Conservation (phyloP, 371 early-diverging fungal genomes). For the Rhizomucor miehei region DNA sequence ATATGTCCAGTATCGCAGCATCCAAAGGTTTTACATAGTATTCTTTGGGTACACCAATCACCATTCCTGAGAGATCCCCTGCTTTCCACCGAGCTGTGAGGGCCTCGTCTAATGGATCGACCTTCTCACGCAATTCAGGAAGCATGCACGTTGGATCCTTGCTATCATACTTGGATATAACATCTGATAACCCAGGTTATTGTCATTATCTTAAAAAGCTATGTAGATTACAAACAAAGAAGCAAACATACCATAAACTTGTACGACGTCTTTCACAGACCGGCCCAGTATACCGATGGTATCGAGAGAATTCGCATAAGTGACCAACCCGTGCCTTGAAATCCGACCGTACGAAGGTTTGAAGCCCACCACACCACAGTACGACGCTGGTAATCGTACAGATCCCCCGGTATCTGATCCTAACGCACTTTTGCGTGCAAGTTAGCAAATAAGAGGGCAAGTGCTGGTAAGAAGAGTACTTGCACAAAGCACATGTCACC, state of each 20-base stretch:
- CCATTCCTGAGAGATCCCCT: conserved; percentile 49
- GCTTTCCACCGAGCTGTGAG: conserved; percentile 16
- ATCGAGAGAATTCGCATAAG: conserved; percentile 89
- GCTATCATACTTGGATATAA: conserved; percentile 53
- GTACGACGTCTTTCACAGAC: conserved; percentile 51
- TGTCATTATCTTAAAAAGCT: neutral
- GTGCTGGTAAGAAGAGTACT: conserved; percentile 24
- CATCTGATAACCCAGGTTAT: conserved; percentile 32
- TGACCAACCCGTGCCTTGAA: conserved; percentile 84
- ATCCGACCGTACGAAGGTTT: conserved; percentile 90
- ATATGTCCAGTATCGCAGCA: conserved; percentile 44
- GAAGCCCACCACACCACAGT: conserved; percentile 91
- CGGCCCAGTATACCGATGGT: conserved; percentile 80
- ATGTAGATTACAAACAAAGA: neutral
- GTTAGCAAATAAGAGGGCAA: too few species aligned
- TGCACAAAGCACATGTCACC: conserved; percentile 72
- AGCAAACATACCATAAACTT: conserved; percentile 47
- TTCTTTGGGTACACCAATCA: conserved; percentile 78
- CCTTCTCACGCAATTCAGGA: conserved; percentile 15
- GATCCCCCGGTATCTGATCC: conserved; percentile 97
- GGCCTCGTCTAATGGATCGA: conserved; percentile 25
- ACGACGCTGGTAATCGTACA: conserved; percentile 89
- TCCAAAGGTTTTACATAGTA: conserved; percentile 76
- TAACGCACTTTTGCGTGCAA: conserved; percentile 50
- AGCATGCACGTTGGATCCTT: conserved; percentile 63